A percentile compares a stretch with the other conserved stretches of the same genome.
phyloP scores from a whole-genome alignment of 305 asterid species.

The Fraxinus xanthoxyloides region DNA sequence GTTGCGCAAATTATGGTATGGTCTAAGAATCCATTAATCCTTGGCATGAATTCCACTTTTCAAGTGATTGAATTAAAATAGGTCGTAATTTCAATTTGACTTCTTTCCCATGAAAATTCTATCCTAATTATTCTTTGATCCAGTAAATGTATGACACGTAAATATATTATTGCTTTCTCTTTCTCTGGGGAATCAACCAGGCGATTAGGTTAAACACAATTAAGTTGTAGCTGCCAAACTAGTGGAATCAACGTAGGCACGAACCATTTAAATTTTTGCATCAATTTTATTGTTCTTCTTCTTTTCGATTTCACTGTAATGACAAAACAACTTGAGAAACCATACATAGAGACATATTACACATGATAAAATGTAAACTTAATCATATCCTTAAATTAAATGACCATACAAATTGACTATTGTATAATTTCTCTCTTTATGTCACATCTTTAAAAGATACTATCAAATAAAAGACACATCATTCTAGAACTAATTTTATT shows the following conservation, averaged over 20 bases:
- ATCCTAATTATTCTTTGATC: background rate
- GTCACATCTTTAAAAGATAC: background rate
- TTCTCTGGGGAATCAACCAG: background rate
- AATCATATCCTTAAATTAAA: no score
- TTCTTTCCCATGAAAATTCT: background rate
- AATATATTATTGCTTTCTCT: background rate
- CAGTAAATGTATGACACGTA: background rate
- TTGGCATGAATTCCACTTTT: background rate
- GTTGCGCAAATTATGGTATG: background rate
- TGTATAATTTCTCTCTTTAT: background rate
- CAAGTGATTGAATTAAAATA: background rate
- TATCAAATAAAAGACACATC: background rate
- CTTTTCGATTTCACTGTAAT: background rate
- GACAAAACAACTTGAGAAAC: no score
- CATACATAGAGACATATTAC: background rate
- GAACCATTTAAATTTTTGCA: no score
- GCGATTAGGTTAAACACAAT: no score
- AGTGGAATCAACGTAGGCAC: no score
- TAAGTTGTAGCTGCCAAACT: no score
- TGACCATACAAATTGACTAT: background rate
- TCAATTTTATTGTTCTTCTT: background rate
- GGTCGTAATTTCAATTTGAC: background rate
- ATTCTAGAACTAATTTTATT: no score
- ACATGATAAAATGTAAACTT: no score
- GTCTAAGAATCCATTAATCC: background rate